A percentile compares a stretch with the other conserved stretches of the same genome.
Evolutionary conservation across 768 basidiomycete species (phyloP).

Genomic region (Podaxis sp.): DNA sequence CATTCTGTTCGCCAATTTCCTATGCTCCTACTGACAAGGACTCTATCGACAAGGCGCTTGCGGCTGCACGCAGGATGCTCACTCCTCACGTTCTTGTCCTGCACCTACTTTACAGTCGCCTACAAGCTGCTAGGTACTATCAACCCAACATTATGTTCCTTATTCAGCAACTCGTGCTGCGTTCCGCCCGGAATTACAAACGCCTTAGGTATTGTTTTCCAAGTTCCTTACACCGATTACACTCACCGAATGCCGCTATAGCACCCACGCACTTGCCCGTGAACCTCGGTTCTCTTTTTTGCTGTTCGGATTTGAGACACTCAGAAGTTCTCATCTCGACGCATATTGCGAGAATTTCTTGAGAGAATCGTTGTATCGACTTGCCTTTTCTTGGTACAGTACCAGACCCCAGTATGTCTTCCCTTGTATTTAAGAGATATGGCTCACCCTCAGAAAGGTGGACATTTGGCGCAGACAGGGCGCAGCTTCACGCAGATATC

Average conservation of each 20-base stretch:
- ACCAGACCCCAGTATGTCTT: slow-evolving; percentile 79
- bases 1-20: slow-evolving; percentile 79
- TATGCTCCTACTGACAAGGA: slow-evolving; percentile 91
- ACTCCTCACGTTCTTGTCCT: slow-evolving; percentile 81
- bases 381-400: slow-evolving; percentile 92
- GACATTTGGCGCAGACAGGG: slow-evolving; percentile 93
- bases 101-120: slow-evolving; percentile 84
- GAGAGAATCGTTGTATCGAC: slow-evolving; percentile 70
- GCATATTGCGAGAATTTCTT: slow-evolving; percentile 71
- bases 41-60: slow-evolving; percentile 66
- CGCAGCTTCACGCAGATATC: slow-evolving; percentile 86
- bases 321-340: slow-evolving; percentile 87
- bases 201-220: slow-evolving; percentile 62
- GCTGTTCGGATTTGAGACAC: slow-evolving; percentile 87
- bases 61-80: slow-evolving; percentile 69
- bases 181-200: slow-evolving; percentile 68
- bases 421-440: not conserved
- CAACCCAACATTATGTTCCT: slow-evolving; percentile 81
- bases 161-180: slow-evolving; percentile 77
- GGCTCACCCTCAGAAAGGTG: slow-evolving; percentile 51
- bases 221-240: not conserved
- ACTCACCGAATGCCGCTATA: slow-evolving; percentile 25
- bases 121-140: slow-evolving; percentile 91
- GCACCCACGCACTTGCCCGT: slow-evolving; percentile 88
- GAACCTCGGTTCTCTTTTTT: slow-evolving; percentile 89